phyloP scores from a whole-genome alignment of 2,329 filamentous ascomycete species.

The Aspergillus fructus region DNA sequence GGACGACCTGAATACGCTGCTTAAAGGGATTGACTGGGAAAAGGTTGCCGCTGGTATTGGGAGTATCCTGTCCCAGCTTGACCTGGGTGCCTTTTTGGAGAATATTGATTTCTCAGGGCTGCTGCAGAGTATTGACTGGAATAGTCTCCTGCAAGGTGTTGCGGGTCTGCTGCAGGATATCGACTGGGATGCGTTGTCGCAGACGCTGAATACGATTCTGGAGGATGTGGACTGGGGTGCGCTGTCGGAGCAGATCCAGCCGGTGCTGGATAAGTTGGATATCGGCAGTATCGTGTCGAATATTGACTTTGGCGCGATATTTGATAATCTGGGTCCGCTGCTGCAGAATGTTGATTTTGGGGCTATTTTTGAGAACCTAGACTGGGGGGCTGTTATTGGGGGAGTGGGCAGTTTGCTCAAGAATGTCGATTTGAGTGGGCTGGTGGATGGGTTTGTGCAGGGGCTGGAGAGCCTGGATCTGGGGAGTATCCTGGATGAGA shows the following conservation, averaged over 20 bases:
- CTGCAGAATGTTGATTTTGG: slow-evolving; percentile 2
- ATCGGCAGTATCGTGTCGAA: background rate
- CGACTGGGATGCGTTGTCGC: background rate
- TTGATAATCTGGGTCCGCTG: background rate
- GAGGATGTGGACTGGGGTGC: background rate
- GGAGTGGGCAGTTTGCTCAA: background rate
- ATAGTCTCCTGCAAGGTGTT: background rate
- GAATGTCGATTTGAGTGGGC: background rate
- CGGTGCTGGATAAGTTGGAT: background rate
- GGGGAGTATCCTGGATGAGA: background rate
- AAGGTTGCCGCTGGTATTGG: background rate
- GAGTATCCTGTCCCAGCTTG: background rate
- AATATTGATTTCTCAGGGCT: background rate
- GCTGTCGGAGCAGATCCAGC: background rate
- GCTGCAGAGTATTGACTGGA: slow-evolving; percentile 1
- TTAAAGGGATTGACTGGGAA: slow-evolving; percentile 1
- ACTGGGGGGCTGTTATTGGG: background rate
- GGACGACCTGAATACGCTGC: background rate
- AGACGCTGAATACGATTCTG: background rate
- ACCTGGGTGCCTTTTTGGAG: background rate
- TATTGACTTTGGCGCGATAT: background rate
- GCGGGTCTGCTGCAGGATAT: background rate
- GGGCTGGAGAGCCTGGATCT: background rate
- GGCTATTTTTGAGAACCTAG: background rate
- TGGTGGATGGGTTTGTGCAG: background rate